Conservation (phyloP, 2,329 filamentous ascomycete genomes). For the Xylaria sp. region DNA sequence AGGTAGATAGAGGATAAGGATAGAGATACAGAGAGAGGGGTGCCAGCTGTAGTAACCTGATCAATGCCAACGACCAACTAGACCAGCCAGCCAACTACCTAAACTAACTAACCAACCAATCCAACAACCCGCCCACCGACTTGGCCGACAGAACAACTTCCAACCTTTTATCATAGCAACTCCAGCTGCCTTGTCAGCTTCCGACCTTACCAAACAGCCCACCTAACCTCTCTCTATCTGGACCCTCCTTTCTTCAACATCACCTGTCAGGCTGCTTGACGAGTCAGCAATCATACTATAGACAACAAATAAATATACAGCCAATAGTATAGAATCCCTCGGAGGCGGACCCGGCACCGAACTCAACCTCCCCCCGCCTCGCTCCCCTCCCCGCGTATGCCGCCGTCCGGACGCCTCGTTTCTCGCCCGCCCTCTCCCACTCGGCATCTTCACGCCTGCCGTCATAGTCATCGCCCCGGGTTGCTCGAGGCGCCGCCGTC, state of each 20-base stretch:
- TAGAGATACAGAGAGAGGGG: background rate
- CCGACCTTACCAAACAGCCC: background rate
- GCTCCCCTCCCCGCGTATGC: slow-evolving; percentile 31
- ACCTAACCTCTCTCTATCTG: background rate
- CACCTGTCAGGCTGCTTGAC: background rate
- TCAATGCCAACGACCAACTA: background rate
- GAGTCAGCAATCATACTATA: background rate
- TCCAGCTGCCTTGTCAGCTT: background rate
- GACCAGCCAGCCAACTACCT: background rate
- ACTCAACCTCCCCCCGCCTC: no score
- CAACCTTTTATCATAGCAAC: background rate
- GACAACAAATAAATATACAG: background rate
- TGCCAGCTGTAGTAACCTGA: slow-evolving; percentile 11
- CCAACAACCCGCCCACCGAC: background rate
- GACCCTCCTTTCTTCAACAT: no score
- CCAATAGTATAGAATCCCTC: background rate
- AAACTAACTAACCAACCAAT: background rate
- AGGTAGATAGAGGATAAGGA: background rate
- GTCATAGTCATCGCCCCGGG: background rate
- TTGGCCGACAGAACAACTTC: no score
- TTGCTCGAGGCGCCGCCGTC: slow-evolving; percentile 38
- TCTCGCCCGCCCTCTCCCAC: slow-evolving; percentile 14
- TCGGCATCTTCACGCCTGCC: background rate
- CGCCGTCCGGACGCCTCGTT: slow-evolving; percentile 19
- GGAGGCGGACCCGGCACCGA: background rate